Percentiles rank a stretch among this genome's conserved stretches.
phyloP scores from a whole-genome alignment of 805 yeast genomes.

The Saturnispora ahearnii region DNA sequence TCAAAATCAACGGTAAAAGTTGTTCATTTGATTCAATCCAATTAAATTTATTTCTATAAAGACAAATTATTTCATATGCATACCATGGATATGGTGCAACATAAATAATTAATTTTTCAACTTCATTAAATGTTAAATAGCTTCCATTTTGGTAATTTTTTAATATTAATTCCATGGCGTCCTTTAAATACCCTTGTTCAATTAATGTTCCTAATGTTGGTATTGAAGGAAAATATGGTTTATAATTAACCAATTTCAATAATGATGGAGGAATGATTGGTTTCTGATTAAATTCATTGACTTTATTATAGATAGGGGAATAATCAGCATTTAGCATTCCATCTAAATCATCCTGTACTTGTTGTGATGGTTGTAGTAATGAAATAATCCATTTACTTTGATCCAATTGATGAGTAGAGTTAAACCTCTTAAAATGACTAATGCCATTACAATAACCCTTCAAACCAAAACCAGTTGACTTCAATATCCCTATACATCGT shows the following conservation, averaged over 20 bases:
- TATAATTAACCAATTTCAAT: slow-evolving; percentile 1
- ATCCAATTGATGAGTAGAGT: not conserved
- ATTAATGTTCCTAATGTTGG: slow-evolving; percentile 5
- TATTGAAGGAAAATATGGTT: slow-evolving; percentile 1
- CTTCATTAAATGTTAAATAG: slow-evolving; percentile 18
- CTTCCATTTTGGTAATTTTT: slow-evolving; percentile 4
- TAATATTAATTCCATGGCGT: slow-evolving; percentile 8
- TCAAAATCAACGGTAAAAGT: slow-evolving; percentile 15
- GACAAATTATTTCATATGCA: slow-evolving; percentile 15
- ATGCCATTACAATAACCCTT: no score
- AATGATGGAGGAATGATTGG: slow-evolving; percentile 4
- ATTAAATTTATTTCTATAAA: slow-evolving; percentile 16
- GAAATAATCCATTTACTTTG: slow-evolving; percentile 3
- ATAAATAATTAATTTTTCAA: slow-evolving; percentile 18
- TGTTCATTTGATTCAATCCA: slow-evolving; percentile 11
- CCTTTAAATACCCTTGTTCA: slow-evolving; percentile 4
- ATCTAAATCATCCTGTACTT: not conserved
- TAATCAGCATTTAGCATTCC: slow-evolving; percentile 5
- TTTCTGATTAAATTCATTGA: slow-evolving; percentile 1
- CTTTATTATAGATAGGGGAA: not conserved
- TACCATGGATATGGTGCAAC: slow-evolving; percentile 12
- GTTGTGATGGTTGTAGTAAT: slow-evolving; percentile 2
- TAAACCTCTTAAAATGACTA: not conserved
- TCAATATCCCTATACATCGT: not conserved
- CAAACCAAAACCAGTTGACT: not conserved